Evolutionary conservation across 768 basidiomycete species (phyloP).

Genomic region (Antrodiella citrinella): DNA sequence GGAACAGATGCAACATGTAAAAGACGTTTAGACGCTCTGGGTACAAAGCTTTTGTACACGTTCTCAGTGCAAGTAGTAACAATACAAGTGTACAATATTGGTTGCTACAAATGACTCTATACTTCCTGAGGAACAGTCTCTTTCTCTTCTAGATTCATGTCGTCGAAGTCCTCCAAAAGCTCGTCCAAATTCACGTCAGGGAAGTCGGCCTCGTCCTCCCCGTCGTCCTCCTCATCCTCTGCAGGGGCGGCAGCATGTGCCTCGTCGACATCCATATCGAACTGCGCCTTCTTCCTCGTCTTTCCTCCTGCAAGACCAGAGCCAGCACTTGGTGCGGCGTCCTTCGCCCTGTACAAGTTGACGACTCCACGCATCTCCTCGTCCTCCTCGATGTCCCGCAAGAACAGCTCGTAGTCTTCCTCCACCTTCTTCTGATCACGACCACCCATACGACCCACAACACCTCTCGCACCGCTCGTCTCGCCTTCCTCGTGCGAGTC

Average conservation of each 20-base stretch:
- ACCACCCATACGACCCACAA: constrained; percentile 87
- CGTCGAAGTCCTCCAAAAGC: constrained; percentile 86
- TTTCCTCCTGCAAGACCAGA: constrained; percentile 29
- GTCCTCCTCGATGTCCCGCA: constrained; percentile 92
- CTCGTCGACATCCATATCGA: constrained; percentile 67
- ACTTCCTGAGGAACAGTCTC: constrained; percentile 16
- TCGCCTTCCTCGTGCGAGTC: constrained; percentile 85
- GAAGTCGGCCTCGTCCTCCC: constrained; percentile 77
- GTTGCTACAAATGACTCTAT: not conserved
- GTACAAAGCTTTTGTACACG: not conserved
- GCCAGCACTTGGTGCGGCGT: constrained; percentile 45
- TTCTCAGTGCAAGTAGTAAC: not conserved
- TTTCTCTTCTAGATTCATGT: constrained; percentile 68
- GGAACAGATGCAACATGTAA: too few relatives aligned
- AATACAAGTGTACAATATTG: not conserved
- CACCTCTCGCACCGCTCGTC: constrained; percentile 67
- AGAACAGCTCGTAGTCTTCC: constrained; percentile 93
- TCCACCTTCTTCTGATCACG: constrained; percentile 90
- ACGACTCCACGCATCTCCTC: constrained; percentile 81
- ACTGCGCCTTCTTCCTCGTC: constrained; percentile 37
- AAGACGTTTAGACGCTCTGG: too few relatives aligned
- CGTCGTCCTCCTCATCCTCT: constrained; percentile 32
- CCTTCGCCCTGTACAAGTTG: constrained; percentile 73
- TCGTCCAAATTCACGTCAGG: constrained; percentile 82
- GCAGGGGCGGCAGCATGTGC: constrained; percentile 21